Base-by-base conservation (phyloP, 2,329 filamentous ascomycete genomes). In the Nigrospora oryzae region DNA sequence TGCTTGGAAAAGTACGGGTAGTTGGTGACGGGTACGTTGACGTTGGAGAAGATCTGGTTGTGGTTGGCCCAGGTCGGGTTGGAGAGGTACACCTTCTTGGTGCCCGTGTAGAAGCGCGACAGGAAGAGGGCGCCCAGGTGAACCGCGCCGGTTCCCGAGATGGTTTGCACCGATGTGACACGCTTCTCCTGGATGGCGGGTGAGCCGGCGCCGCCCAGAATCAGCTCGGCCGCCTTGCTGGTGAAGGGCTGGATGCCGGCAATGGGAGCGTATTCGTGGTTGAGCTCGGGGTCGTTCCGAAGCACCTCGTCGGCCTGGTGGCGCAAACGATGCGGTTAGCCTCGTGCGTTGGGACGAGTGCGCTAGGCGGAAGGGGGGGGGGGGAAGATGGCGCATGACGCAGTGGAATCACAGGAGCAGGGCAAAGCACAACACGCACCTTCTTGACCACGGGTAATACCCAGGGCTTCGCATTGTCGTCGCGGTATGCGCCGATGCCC, bases 191-290 rank as follows among this genome's bases (percentile, higher is more conserved):
- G 72, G 60, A 96, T 77, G 46, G 90, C 93, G 37, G 88, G 81
- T 42, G 88, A 94, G 56, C 86, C 79, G 52, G 69, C 66, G 53
- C 56, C 56, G 42, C 93, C 90, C 31, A 97, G 77, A 48, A 96
- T 86, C 56, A 97, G 77, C 71, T 93, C 90, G 63, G 91, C 88
- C 19, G 93, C 90, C 62, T 93, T 94, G 56, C 80, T 77, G 48
- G 89, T 96, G 71, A 96, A 94, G 51, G 84, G 77, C 45, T 83
- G 70, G 48, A 97, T 77, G 61, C 93, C 93, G 51, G 89, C 86
- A 64, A 98, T 98, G 48, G 93, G 91, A 48, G 94, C 88, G 69
- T 98, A 98, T 77, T 98, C 93, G 74, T 98, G 91, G 73, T 98
- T 95, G 57, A 95, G 76, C 48, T 87, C 79, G 61, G 91, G 89